Percentiles rank a stretch among this genome's conserved stretches.
phyloP scores from a whole-genome alignment of 2,329 filamentous ascomycete species.

The Lasiodiplodia gonubiensis region DNA sequence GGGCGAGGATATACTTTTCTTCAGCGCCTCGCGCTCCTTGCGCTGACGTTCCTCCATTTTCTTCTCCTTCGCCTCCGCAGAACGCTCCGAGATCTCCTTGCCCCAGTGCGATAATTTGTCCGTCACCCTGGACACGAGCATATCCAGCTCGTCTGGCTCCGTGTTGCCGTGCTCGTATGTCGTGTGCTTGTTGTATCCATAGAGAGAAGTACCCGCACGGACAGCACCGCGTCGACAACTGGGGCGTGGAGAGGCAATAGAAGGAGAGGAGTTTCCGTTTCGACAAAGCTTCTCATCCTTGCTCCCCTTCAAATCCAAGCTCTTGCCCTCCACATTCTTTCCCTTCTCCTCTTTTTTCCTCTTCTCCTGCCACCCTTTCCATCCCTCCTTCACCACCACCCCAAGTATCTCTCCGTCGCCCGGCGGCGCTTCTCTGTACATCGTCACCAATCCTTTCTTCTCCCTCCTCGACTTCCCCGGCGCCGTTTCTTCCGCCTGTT shows the following conservation, averaged over 20 bases:
- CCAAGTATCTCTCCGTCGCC: slow-evolving; percentile 6
- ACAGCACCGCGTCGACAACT: not conserved
- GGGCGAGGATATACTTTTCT: slow-evolving; percentile 7
- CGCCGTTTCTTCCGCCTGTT: not conserved
- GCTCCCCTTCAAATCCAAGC: not conserved
- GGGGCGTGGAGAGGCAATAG: not conserved
- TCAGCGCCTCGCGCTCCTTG: slow-evolving; percentile 6
- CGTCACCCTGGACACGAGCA: slow-evolving; percentile 8
- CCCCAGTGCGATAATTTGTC: slow-evolving; percentile 16
- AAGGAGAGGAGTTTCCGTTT: not conserved
- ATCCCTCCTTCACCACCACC: not conserved
- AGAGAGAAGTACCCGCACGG: not conserved
- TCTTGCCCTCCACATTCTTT: not conserved
- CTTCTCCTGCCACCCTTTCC: slow-evolving; percentile 6
- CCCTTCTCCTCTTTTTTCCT: slow-evolving; percentile 11
- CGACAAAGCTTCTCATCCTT: not conserved
- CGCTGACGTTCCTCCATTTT: slow-evolving; percentile 7
- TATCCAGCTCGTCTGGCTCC: not conserved
- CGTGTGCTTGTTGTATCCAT: not conserved
- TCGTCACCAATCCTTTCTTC: not conserved
- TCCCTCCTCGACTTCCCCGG: not conserved
- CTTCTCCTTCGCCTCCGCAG: not conserved
- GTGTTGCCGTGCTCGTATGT: not conserved
- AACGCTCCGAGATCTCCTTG: slow-evolving; percentile 3
- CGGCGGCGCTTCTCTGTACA: slow-evolving; percentile 4